Conservation (phyloP, 2,329 filamentous ascomycete species). For the Bipolaris victoriae region DNA sequence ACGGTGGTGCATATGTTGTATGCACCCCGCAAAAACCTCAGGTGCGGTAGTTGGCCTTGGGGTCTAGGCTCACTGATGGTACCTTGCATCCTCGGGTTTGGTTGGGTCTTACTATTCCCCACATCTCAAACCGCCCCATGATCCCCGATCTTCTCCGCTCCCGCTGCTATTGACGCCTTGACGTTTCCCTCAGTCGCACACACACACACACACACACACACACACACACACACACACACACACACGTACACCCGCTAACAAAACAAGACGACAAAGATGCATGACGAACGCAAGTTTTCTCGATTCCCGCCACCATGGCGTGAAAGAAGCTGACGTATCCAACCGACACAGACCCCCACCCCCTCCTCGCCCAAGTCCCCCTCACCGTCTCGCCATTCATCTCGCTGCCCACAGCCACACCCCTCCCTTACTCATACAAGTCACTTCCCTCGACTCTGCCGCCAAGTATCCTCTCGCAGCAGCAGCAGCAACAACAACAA, state of each 20-base stretch:
- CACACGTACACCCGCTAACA: too few species aligned
- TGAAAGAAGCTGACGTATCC: conserved; percentile 15
- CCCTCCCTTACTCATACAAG: conserved; percentile 95
- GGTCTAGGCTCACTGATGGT: background rate
- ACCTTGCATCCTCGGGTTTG: conserved; percentile 4
- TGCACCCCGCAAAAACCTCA: conserved; percentile 9
- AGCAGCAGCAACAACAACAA: background rate
- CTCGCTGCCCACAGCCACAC: conserved; percentile 84
- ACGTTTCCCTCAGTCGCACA: too few species aligned
- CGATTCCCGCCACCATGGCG: background rate
- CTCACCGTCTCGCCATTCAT: conserved; percentile 95
- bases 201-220: too few species aligned
- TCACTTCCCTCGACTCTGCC: conserved; percentile 86
- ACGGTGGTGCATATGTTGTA: background rate
- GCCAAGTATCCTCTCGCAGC: conserved; percentile 64
- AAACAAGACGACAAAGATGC: background rate
- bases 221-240: too few species aligned
- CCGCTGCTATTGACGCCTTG: too few species aligned
- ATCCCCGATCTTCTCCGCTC: background rate
- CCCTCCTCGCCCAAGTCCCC: conserved; percentile 88
- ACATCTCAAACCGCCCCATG: background rate
- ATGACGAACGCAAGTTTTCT: conserved; percentile 7
- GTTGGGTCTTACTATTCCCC: conserved; percentile 4
- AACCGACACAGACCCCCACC: conserved; percentile 66
- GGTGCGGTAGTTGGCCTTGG: background rate